Percentiles rank a stretch among this genome's conserved stretches.
Conservation (phyloP, 78 protist genomes). For the Dictyostelium citrinum region DNA sequence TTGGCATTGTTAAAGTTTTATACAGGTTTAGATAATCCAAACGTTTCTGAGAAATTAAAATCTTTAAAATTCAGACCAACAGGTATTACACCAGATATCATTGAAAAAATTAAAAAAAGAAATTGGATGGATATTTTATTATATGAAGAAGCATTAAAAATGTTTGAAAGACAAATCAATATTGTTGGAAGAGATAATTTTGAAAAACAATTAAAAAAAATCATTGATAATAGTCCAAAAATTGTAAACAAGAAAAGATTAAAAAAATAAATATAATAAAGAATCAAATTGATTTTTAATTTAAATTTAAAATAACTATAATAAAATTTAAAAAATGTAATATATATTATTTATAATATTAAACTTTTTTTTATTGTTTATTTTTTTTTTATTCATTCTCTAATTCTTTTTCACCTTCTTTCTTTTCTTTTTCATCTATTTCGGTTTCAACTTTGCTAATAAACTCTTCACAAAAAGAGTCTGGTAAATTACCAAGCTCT, state of each 20-base stretch:
- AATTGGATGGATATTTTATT: constrained; percentile 15
- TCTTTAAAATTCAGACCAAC: background rate
- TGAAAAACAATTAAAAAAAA: background rate
- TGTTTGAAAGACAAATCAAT: constrained; percentile 49
- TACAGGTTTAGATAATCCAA: background rate
- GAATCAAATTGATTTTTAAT: background rate
- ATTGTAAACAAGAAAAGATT: background rate
- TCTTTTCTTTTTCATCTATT: background rate
- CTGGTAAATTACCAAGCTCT: constrained; percentile 35
- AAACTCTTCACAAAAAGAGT: constrained; percentile 49
- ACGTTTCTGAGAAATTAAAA: background rate
- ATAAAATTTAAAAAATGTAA: background rate
- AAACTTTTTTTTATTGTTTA: background rate
- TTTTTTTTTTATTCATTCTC: background rate
- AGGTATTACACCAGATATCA: background rate
- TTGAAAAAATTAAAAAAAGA: background rate
- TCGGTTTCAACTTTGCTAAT: background rate
- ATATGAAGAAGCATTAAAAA: constrained; percentile 22
- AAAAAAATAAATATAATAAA: background rate
- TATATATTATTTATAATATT: background rate
- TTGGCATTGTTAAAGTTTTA: background rate
- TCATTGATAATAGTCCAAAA: background rate
- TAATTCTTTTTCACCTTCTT: background rate
- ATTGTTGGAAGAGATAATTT: constrained; percentile 32
- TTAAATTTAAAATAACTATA: background rate